A percentile compares a stretch with the other conserved stretches of the same genome.
Conservation (phyloP, 2,329 filamentous ascomycete genomes). For the Celoporthe dispersa region DNA sequence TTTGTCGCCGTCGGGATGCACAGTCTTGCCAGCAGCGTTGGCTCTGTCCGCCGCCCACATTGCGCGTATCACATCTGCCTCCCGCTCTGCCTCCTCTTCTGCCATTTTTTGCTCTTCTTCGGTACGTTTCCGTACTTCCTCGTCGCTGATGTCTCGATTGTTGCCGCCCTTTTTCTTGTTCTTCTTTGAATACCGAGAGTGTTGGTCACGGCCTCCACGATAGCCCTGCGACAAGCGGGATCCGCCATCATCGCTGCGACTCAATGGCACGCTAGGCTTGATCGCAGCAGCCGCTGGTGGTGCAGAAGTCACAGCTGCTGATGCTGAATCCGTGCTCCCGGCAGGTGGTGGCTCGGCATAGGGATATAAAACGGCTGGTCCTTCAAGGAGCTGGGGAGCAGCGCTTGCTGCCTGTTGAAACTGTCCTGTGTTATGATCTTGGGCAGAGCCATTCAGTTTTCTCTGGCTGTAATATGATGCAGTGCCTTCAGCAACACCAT, state of each 20-base stretch:
- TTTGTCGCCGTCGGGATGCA: conserved; percentile 35
- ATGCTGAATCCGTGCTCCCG: neutral
- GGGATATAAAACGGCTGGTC: conserved; percentile 7
- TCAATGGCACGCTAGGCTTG: conserved; percentile 3
- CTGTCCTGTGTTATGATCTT: neutral
- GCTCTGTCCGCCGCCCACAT: conserved; percentile 40
- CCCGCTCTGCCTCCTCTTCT: conserved; percentile 37
- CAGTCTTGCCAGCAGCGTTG: conserved; percentile 32
- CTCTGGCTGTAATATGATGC: conserved; percentile 17
- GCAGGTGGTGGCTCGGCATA: conserved; percentile 3
- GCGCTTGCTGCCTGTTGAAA: conserved; percentile 3
- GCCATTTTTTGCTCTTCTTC: conserved; percentile 34
- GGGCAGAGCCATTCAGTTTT: conserved; percentile 1
- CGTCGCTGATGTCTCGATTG: conserved; percentile 28
- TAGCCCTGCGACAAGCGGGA: conserved; percentile 30
- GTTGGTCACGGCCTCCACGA: conserved; percentile 23
- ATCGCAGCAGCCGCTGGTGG: conserved; percentile 7
- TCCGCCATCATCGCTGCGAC: conserved; percentile 24
- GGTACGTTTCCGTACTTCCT: conserved; percentile 17
- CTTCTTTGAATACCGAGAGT: conserved; percentile 26
- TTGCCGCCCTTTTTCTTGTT: conserved; percentile 29
- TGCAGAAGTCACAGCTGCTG: neutral
- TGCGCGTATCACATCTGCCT: conserved; percentile 39
- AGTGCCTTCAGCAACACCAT: conserved; percentile 14
- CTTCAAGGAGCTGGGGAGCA: conserved; percentile 5